phyloP scores from a whole-genome alignment of 1,284 basidiomycete genomes.

The Hemileia vastatrix region DNA sequence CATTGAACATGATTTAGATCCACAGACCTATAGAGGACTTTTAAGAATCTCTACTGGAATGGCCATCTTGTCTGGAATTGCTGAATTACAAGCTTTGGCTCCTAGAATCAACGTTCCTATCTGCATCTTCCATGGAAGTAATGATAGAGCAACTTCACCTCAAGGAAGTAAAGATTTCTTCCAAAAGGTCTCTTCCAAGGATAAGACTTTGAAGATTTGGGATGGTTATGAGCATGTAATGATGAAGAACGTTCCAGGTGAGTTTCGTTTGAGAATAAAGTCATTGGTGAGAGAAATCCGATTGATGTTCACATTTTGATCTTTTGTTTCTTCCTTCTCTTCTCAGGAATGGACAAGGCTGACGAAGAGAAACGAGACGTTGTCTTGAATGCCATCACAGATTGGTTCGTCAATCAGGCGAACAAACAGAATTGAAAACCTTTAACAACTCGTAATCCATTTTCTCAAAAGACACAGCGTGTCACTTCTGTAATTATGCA shows the following conservation, averaged over 20 bases:
- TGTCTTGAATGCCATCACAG: too few species aligned
- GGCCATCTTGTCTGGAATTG: constrained; percentile 48
- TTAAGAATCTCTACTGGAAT: constrained; percentile 49
- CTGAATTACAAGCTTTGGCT: constrained; percentile 41
- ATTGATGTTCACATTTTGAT: too few species aligned
- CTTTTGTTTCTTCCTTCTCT: too few species aligned
- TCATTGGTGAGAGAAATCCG: too few species aligned
- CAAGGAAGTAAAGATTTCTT: constrained; percentile 47
- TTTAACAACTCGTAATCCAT: too few species aligned
- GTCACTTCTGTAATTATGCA: too few species aligned
- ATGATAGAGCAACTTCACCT: constrained; percentile 49
- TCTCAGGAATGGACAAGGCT: too few species aligned
- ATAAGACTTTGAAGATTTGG: constrained; percentile 49
- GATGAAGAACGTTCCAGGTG: constrained; percentile 45
- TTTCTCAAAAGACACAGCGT: too few species aligned
- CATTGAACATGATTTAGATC: constrained; percentile 38
- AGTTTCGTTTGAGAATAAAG: too few species aligned
- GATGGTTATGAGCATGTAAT: constrained; percentile 50
- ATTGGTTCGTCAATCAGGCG: too few species aligned
- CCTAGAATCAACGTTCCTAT: constrained; percentile 45
- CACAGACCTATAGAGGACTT: constrained; percentile 48
- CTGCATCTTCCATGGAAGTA: constrained; percentile 48
- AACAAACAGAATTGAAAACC: too few species aligned
- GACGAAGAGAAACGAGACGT: too few species aligned
- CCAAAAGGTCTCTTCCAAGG: constrained; percentile 42